Percentiles rank a stretch among this genome's conserved stretches.
These are phyloP conservation scores for Zea luxurians DNA, from an alignment of 176 grass and related monocot genomes.

Conservation along the genomic window DNA sequence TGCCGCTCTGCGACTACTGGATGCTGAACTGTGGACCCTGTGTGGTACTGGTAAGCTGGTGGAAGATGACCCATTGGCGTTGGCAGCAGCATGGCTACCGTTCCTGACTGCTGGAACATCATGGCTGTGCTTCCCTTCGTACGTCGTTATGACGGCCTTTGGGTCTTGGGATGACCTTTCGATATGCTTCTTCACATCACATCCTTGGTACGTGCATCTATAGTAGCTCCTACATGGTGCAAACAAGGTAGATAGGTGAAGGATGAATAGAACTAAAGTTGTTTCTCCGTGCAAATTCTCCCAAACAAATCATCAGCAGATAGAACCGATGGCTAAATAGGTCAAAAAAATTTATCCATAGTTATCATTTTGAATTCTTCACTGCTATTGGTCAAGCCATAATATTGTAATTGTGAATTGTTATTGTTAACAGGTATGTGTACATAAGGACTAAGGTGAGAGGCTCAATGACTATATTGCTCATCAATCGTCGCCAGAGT, in stretches of 20 bases:
- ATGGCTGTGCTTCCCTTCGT: conserved; percentile 90
- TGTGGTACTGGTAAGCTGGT: conserved; percentile 13
- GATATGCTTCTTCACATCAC: conserved; percentile 84
- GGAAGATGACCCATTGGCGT: conserved; percentile 36
- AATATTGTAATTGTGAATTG: neutral
- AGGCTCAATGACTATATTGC: no score
- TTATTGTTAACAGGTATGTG: conserved; percentile 5
- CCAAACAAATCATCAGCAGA: neutral
- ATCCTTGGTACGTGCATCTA: conserved; percentile 81
- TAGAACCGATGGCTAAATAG: neutral
- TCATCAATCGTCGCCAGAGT: no score
- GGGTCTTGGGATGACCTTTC: conserved; percentile 74
- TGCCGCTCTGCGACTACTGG: conserved; percentile 27
- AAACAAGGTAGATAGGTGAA: conserved; percentile 4
- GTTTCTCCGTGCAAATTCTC: neutral
- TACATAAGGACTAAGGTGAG: neutral
- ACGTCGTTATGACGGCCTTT: conserved; percentile 82
- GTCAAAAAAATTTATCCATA: neutral
- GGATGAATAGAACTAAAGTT: conserved; percentile 24
- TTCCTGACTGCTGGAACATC: conserved; percentile 65
- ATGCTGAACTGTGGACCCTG: conserved; percentile 35
- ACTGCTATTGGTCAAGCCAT: neutral
- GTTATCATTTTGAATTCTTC: conserved; percentile 3
- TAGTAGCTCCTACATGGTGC: conserved; percentile 80
- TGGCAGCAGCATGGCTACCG: conserved; percentile 53